phyloP scores from a whole-genome alignment of 2,329 filamentous ascomycete genomes.

The Penicillium sp. region DNA sequence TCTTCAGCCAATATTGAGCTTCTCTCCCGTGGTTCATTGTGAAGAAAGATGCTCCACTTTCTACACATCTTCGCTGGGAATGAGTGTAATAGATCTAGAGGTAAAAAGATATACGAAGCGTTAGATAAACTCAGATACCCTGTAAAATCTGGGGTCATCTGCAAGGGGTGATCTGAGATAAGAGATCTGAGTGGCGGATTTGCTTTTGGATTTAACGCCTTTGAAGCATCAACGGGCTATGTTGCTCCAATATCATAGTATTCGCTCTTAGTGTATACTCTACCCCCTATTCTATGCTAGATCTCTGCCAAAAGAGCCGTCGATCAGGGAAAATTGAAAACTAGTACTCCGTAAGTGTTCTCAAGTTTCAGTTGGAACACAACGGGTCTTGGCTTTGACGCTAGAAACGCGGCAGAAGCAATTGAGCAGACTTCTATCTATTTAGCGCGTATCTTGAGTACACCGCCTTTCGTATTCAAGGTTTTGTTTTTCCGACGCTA shows the following conservation, averaged over 20 bases:
- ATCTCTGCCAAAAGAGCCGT: background rate
- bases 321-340: background rate
- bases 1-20: constrained; percentile 1
- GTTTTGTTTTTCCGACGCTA: background rate
- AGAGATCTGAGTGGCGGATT: constrained; percentile 11
- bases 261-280: background rate
- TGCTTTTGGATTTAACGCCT: background rate
- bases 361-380: constrained; percentile 17
- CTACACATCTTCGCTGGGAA: background rate
- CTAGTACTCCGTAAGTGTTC: background rate
- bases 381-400: constrained; percentile 30
- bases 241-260: no score
- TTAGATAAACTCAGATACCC: background rate
- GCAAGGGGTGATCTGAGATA: constrained; percentile 22
- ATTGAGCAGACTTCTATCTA: constrained; percentile 10
- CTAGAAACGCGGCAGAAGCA: constrained; percentile 36
- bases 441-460: background rate
- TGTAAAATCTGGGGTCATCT: constrained; percentile 18
- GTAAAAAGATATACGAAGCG: background rate
- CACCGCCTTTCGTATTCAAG: background rate
- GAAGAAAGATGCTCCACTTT: background rate
- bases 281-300: background rate
- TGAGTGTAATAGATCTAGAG: background rate
- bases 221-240: background rate
- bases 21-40: background rate